Evolutionary conservation across 2,329 filamentous ascomycete species (phyloP), one percentile per base, ranked within the genome.

Genomic region (Neoarthrinium moseri): DNA sequence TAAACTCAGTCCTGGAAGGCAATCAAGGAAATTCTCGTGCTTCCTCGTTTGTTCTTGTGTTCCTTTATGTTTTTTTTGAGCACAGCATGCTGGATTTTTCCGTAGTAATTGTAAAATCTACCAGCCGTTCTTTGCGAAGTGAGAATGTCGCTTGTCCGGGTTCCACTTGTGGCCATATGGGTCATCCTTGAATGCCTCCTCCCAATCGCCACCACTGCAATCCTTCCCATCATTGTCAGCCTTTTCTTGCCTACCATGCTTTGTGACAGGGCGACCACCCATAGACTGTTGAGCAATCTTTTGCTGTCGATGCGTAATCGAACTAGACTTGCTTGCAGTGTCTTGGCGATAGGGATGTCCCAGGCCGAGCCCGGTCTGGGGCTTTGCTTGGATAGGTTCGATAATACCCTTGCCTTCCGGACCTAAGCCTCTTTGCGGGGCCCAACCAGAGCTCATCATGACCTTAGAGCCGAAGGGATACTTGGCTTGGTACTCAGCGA

Each of bases 391-490:
- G 15, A 35, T 35, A 18, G 32, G 32, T 17, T 43, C 29, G 17
- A 32, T 43, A 27, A 43, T 43, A 30, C 39, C 39, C 10, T 11
- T 43, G 15, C 39, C 24, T 13, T 21, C 17, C 7, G 26, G 17
- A 6, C 39, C 39, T 7, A 43, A 27, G 12, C 39, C 39, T 11
- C 7, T 10, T 18, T 27, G 24, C 11, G 24, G 39, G 6, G 17
- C 22, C 39, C 39, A 43, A 12, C 39, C 39, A 17, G 15, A 10
- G 6, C 33, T 43, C 39, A 20, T 17, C 39, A 43, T 30, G n/a
- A 43, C 10, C 8, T 22, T 43, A 10, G 26, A 7, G 6, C 24
- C 39, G 13, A 18, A 11, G 6, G 11, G 17, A 33, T 43, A 43
- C 6, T 32, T 17, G n/a, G n/a, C n/a, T n/a, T n/a, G n/a, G n/a